Base-by-base conservation (phyloP, 805 yeast species). In the Candida nemodendra region DNA sequence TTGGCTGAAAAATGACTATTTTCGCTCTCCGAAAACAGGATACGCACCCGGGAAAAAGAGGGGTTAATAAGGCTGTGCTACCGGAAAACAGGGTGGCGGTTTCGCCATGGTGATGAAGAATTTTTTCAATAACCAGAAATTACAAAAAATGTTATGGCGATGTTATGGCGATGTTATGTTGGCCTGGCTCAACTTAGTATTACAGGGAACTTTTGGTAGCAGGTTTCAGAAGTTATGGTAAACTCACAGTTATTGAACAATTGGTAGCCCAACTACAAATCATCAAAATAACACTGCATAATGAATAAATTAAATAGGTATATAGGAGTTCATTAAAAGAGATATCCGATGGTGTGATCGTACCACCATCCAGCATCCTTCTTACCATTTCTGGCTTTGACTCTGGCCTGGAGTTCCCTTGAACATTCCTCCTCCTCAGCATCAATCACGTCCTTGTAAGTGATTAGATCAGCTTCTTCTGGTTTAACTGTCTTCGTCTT, bases 381-480 rank as follows among this genome's bases (percentile, higher is more conserved):
- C 35, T 38, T 46, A 11, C 42, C 50, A 8, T 44, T 45, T 12
- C 53, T 36, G 6, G 39, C 41, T 4, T 42, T 48, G 21, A 36
- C 35, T 44, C 41, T 44, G 15, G 34, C 45, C 33, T 41, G 41
- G 34, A 41, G 36, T 23, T 35, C 36, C 12, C 34, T 39, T 21
- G 59, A 56, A 41, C 39, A 72, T 39, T 56, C 63, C 44, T 62
- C 69, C 48, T 72, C 77, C 54, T 75, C 79, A 26, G 73, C 73
- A 45, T 76, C 81, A 45, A 74, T 64, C 30, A 71, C 74, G 45
- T 72, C 79, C 54, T 71, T 76, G 57, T 65, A 74, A 7, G 84
- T 77, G 34, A 57, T 61, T 55, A 81, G 65, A 57, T 83, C 91
- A 18, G 76, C 82, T 48, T 81, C 85, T 30, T 62, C 64, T 5